These are phyloP conservation scores for Martiniozyma asiatica DNA, from an alignment of 1,139 yeast genomes.

Conservation along the genomic window DNA sequence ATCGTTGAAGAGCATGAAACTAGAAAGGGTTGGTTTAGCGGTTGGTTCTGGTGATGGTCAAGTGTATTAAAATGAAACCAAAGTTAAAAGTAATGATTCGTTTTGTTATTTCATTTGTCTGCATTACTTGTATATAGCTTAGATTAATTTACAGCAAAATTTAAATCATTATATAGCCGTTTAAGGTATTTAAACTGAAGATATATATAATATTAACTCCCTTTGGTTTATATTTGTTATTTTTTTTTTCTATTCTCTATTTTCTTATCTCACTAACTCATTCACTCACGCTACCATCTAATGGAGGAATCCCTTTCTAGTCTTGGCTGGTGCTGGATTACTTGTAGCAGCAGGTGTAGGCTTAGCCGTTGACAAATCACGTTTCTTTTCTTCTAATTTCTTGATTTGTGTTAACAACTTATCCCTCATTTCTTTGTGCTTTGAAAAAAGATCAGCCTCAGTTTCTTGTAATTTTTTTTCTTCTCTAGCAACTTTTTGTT, in stretches of 20 bases:
- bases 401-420: constrained; percentile 79
- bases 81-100: too few species aligned
- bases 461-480: constrained; percentile 95
- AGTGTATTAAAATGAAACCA: too few species aligned
- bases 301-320: constrained; percentile 54
- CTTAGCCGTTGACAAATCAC: constrained; percentile 64
- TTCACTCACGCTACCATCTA: too few species aligned
- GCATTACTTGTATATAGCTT: too few species aligned
- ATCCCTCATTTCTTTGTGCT: constrained; percentile 97
- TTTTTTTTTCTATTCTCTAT: too few species aligned
- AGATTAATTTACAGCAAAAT: too few species aligned
- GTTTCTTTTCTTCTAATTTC: constrained; percentile 83
- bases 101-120: too few species aligned
- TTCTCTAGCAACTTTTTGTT: constrained; percentile 92
- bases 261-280: too few species aligned
- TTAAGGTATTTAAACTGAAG: too few species aligned
- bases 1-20: constrained; percentile 13
- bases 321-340: constrained; percentile 31
- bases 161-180: too few species aligned
- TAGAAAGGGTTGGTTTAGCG: constrained; percentile 17
- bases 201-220: too few species aligned
- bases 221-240: too few species aligned
- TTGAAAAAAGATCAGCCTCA: constrained; percentile 89
- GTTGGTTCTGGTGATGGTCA: constrained; percentile 11
- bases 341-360: constrained; percentile 6